Percentiles rank a stretch among this genome's conserved stretches.
Evolutionary conservation across 345 rosid genomes (phyloP).

Genomic region (Arabidopsis thaliana): DNA sequence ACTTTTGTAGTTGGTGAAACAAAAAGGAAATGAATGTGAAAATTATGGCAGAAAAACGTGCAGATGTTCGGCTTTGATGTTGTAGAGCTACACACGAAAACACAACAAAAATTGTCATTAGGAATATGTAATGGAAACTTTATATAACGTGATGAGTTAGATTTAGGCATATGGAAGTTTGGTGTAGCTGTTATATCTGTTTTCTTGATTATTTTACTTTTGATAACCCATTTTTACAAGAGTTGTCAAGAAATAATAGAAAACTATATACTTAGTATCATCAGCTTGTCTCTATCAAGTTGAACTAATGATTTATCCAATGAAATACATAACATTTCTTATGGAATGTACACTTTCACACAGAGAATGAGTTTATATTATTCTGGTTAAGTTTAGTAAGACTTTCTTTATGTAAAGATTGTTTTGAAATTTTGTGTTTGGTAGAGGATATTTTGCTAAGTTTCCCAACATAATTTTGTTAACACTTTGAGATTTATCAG

Average conservation of each 20-base stretch:
- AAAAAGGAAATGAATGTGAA: background rate
- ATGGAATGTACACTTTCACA: background rate
- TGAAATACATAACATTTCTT: slow-evolving; percentile 5
- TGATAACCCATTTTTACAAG: slow-evolving; percentile 7
- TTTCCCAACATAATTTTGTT: no score
- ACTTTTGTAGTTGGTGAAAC: background rate
- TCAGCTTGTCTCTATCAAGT: slow-evolving; percentile 28
- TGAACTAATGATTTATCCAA: background rate
- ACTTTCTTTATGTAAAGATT: background rate
- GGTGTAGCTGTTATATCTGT: slow-evolving; percentile 47
- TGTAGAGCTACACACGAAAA: slow-evolving; percentile 31
- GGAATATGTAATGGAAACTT: slow-evolving; percentile 20
- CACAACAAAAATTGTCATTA: background rate
- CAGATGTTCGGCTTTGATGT: slow-evolving; percentile 13
- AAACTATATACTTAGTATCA: background rate
- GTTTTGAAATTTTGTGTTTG: background rate
- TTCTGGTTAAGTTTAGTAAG: slow-evolving; percentile 24
- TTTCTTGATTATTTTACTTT: slow-evolving; percentile 23
- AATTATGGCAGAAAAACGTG: slow-evolving; percentile 16
- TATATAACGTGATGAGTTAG: slow-evolving; percentile 28
- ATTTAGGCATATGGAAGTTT: slow-evolving; percentile 26
- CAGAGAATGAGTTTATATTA: background rate
- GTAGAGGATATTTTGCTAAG: slow-evolving; percentile 1
- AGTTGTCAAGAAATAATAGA: slow-evolving; percentile 10
- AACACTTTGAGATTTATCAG: background rate